Conservation (phyloP, 805 yeast genomes). For the Wickerhamomyces bisporus region DNA sequence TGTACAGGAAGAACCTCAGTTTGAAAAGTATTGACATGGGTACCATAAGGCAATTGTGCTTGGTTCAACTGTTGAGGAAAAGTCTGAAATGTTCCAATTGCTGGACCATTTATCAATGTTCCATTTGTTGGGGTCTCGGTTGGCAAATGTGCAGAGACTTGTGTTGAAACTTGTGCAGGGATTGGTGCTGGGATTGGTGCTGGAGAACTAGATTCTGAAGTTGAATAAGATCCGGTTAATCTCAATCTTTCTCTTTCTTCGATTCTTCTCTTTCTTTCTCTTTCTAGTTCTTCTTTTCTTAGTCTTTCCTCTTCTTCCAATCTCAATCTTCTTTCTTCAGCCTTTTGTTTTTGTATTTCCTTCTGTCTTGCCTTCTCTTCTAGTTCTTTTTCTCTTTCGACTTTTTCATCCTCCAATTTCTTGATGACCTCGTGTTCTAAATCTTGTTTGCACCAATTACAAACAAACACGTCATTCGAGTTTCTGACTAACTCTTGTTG, state of each 20-base stretch:
- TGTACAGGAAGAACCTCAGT: too few species aligned
- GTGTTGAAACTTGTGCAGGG: too few species aligned
- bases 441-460: conserved; percentile 25
- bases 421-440: conserved; percentile 17
- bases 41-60: too few species aligned
- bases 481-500: conserved; percentile 24
- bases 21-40: too few species aligned
- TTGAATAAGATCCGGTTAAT: background rate
- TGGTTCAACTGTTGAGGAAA: too few species aligned
- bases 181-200: too few species aligned
- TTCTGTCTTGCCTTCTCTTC: conserved; percentile 19
- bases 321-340: conserved; percentile 10
- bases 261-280: conserved; percentile 19
- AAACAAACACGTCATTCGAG: conserved; percentile 22
- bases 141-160: too few species aligned
- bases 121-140: too few species aligned
- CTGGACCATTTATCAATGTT: background rate
- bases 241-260: conserved; percentile 20
- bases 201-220: background rate
- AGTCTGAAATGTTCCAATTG: conserved; percentile 3
- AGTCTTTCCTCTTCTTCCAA: conserved; percentile 16
- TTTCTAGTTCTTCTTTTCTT: conserved; percentile 18
- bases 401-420: conserved; percentile 18
- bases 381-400: conserved; percentile 15
- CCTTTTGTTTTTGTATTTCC: conserved; percentile 17